A percentile compares a stretch with the other conserved stretches of the same genome.
Evolutionary conservation across 139 green algal species (phyloP).

Genomic region (Tetraselmis chui): DNA sequence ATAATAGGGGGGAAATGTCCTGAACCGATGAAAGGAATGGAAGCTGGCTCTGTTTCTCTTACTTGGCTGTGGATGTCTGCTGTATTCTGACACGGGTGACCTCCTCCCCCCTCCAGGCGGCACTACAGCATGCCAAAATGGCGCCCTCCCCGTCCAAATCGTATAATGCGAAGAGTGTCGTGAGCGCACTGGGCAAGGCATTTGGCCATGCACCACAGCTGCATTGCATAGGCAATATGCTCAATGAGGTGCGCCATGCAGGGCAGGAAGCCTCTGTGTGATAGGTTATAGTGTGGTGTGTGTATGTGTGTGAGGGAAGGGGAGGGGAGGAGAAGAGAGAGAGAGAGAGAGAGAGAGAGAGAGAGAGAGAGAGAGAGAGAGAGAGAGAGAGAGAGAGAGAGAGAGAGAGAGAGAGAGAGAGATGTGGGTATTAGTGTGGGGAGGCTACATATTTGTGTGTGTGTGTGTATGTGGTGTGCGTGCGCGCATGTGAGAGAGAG

Average conservation of each 20-base stretch:
- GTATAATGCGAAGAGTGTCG: conserved; percentile 27
- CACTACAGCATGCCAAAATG: conserved; percentile 24
- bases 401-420: no score
- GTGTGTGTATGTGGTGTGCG: no score
- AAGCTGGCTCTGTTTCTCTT: neutral
- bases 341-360: no score
- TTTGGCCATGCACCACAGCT: conserved; percentile 35
- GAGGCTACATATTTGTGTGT: no score
- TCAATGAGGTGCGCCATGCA: conserved; percentile 33
- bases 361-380: no score
- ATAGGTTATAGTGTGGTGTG: no score
- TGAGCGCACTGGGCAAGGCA: conserved; percentile 23
- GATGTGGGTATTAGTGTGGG: no score
- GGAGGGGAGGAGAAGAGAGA: no score
- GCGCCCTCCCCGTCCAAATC: conserved; percentile 4
- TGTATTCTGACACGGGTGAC: neutral
- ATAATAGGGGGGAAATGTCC: neutral
- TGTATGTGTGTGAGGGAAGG: no score
- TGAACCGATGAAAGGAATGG: neutral
- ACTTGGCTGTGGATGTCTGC: neutral
- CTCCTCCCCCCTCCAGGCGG: conserved; percentile 15
- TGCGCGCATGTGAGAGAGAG: no score
- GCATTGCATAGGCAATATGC: conserved; percentile 27
- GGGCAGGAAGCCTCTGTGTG: no score
- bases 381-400: no score